Base-by-base conservation (phyloP, 2,329 filamentous ascomycete species). In the Macroventuria anomochaeta region DNA sequence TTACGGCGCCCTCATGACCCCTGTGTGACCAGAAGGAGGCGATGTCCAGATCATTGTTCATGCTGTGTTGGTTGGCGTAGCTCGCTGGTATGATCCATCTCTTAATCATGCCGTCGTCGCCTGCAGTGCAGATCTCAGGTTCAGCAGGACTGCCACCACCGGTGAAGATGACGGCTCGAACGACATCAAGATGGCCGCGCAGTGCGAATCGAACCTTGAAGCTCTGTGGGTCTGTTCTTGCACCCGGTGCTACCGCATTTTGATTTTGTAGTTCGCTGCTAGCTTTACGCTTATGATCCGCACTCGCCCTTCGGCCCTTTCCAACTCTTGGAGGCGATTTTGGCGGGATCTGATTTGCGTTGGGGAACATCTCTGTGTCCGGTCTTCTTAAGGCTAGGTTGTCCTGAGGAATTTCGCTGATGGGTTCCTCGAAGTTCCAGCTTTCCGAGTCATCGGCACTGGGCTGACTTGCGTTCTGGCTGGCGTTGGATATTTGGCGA, bases 161-260 rank as follows among this genome's bases (percentile, higher is more conserved):
- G 1, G 93, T 97, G 76, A 99, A 99, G 59, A 97, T 96, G 53
- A 97, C 91, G 1, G 91, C 91, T 33, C 95, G 88, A 5, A 99
- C 91, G 2, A 96, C 93, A 71, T 97, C 92, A 2, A 99, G 83
- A 73, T 99, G 95, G 1, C 95, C 95, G 44, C 93, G 85, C 4
- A 99, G 82, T 4, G 92, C 93, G 70, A 96, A 97, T 43, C 92
- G 86, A 53, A 97, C 88, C 75, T 96, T 97, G 79, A 99, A 97
- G 62, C 84, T 91, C 13, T 86, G 84, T 21, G 81, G 84, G 56
- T 97, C 93, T 1, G 81, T 75, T 68, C 87, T 90, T 34, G 71
- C 57, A 18, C 62, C 57, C 25, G 72, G 70, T 12, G 74, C 71
- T 18, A 77, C 67, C 7, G 71, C 68, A 28, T 84, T 80, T 37